Evolutionary conservation across 352 stramenopile genomes (phyloP), one percentile per base, ranked within the genome.

Genomic region (Pythium utonaiense): DNA sequence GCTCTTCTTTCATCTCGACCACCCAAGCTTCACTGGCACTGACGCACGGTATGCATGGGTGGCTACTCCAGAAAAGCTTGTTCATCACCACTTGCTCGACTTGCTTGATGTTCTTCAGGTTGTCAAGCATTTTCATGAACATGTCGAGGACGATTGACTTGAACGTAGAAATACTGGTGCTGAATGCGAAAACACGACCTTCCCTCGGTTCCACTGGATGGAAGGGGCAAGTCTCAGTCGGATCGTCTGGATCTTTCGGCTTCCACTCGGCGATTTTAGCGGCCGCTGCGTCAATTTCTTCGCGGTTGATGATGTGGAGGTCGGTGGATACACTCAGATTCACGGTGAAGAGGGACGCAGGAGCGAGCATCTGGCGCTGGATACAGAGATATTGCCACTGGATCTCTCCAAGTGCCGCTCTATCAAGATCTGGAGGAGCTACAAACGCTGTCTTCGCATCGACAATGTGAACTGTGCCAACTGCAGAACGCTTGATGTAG

Each of bases 61-160:
- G 83, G 48, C 89, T 91, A 56, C 86, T 94, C 94, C 94, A 98
- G 48, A 98, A 98, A 0, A 98, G 75, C 59, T 96, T 95, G 62
- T 95, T 91, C 93, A 98, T 98, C 27, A 98, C 91, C 22, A 80
- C 71, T 36, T 96, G 81, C 69, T 98, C 94, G 9, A 93, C 81
- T 62, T 94, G 84, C 55, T 89, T 91, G 63, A 94, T 92, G 49
- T 79, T 81, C 63, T 91, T 92, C 6, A 92, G 60, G 33, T 83
- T 90, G 33, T 94, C 84, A 6, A 91, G 67, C 66, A 88, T 90
- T 25, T 88, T 91, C 53, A 85, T 71, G 31, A 92, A 89, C 34
- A 92, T 79, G 21, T 90, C 81, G 25, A 86, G 51, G 7, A 93
- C 69, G 1, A 76, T 65, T 0, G 58, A 58, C 41, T 82, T 87